Evolutionary conservation across 371 early-diverging fungal species (phyloP).

Genomic region (Actinomortierella wolfii): DNA sequence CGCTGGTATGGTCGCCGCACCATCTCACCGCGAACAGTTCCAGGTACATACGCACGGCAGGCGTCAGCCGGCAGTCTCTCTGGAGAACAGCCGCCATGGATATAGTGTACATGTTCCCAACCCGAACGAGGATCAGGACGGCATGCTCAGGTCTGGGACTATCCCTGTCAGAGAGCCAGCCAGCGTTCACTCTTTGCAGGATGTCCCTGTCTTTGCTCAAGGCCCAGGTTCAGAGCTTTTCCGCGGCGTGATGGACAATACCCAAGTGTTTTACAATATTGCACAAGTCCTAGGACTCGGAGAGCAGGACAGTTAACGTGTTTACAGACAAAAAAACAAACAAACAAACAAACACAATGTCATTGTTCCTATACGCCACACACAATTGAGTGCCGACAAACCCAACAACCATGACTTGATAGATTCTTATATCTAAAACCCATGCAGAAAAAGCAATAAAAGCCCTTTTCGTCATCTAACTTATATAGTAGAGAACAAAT

Average conservation of each 20-base stretch:
- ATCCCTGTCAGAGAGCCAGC: constrained; percentile 38
- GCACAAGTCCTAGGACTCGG: constrained; percentile 36
- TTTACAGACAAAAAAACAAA: too few relatives aligned
- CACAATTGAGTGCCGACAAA: too few relatives aligned
- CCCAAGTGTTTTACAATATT: constrained; percentile 55
- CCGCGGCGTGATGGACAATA: constrained; percentile 53
- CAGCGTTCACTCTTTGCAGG: constrained; percentile 55
- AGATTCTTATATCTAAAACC: too few relatives aligned
- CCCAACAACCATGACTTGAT: too few relatives aligned
- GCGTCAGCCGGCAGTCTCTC: constrained; percentile 36
- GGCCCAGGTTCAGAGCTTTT: constrained; percentile 54
- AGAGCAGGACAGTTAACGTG: too few relatives aligned
- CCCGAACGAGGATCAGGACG: constrained; percentile 45
- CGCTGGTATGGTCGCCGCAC: constrained; percentile 58
- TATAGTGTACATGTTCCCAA: constrained; percentile 36
- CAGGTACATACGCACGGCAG: constrained; percentile 41
- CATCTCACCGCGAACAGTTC: constrained; percentile 55
- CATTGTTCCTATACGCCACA: too few relatives aligned
- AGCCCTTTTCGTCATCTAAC: too few relatives aligned
- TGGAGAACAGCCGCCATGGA: constrained; percentile 14
- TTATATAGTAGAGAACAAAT: too few relatives aligned
- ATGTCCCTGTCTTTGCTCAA: constrained; percentile 53
- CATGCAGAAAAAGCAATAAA: too few relatives aligned
- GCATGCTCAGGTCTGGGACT: constrained; percentile 43
- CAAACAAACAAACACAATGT: too few relatives aligned